Base-by-base conservation (phyloP, 441 rosid species). In the Erodium texanum region DNA sequence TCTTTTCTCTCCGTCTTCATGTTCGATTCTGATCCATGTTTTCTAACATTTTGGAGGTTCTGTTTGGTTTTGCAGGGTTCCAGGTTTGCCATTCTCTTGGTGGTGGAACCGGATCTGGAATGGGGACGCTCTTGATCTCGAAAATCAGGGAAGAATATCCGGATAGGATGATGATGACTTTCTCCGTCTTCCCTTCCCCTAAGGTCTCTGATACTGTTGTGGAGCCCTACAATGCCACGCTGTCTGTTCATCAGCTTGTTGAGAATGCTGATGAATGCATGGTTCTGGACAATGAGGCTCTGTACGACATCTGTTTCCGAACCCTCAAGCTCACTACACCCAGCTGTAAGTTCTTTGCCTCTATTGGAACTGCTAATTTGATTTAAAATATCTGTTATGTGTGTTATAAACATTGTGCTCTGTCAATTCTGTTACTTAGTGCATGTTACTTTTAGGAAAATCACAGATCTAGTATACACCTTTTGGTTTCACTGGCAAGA, bases 171-270 rank as follows among this genome's bases (percentile, higher is more conserved):
- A 86, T 89, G 92, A 56, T 89, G 76, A 89, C 95, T 0, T 89
- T 88, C 77, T 88, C 88, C 1, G 95, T 88, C 23, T 86, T 88
- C 38, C 93, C 90, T 0, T 85, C 90, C 2, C 93, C 93, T 0
- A 88, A 88, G 85, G 94, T 88, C 1, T 88, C 92, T 62, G 95
- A 89, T 71, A 87, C 92, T 0, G 95, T 89, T 10, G 92, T 89
- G 2, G 95, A 89, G 84, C 95, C 95, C 10, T 89, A 89, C 71
- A 89, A 89, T 41, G 95, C 90, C 10, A 89, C 95, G 14, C 52
- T 89, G 1, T 89, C 95, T 7, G 90, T 87, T n/a, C 95, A 89
- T 24, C 92, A 89, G 74, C 95, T 89, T 7, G 95, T 85, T 5
- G 89, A 85, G 24, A 89, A 87, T 52, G 96, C 92, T 0, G 96